Percentiles rank a stretch among this genome's conserved stretches.
Evolutionary conservation across 352 stramenopile species (phyloP).

Genomic region (Aphanomyces stellatus): DNA sequence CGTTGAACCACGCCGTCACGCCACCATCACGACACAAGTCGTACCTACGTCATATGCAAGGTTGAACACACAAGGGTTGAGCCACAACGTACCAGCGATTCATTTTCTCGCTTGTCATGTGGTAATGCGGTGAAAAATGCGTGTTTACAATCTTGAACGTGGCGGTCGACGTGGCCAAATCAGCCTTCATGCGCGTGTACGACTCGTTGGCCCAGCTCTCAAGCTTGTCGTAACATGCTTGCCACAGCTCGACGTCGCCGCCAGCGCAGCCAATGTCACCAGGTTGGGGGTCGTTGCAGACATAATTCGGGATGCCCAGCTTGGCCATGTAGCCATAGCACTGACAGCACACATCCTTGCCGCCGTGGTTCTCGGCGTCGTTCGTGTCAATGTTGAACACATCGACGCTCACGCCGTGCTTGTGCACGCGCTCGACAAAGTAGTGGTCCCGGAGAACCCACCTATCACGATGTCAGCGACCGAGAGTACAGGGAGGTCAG

Average conservation of each 20-base stretch:
- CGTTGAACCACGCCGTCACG: conserved; percentile 64
- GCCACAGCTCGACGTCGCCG: conserved; percentile 30
- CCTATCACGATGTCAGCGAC: not conserved
- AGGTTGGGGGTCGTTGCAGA: conserved; percentile 27
- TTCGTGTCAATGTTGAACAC: conserved; percentile 85
- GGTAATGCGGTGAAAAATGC: conserved; percentile 33
- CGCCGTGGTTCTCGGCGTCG: conserved; percentile 45
- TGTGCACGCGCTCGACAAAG: conserved; percentile 54
- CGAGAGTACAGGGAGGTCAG: no score
- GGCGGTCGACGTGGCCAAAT: conserved; percentile 29
- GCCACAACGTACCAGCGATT: conserved; percentile 34
- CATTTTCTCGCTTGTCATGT: conserved; percentile 32
- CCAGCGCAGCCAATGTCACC: conserved; percentile 29
- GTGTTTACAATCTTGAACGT: conserved; percentile 44
- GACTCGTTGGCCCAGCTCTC: conserved; percentile 33
- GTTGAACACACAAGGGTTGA: not conserved
- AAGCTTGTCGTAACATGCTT: conserved; percentile 31
- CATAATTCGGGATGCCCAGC: not conserved
- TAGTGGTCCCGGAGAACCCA: conserved; percentile 81
- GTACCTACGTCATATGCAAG: conserved; percentile 33
- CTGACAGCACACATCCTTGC: conserved; percentile 64
- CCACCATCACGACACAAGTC: conserved; percentile 63
- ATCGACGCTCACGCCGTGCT: conserved; percentile 59
- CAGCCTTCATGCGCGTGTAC: conserved; percentile 21
- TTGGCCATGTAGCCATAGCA: conserved; percentile 57